These are phyloP conservation scores for Pleurotus sapidus DNA, from an alignment of 768 basidiomycete genomes.

Conservation along the genomic window DNA sequence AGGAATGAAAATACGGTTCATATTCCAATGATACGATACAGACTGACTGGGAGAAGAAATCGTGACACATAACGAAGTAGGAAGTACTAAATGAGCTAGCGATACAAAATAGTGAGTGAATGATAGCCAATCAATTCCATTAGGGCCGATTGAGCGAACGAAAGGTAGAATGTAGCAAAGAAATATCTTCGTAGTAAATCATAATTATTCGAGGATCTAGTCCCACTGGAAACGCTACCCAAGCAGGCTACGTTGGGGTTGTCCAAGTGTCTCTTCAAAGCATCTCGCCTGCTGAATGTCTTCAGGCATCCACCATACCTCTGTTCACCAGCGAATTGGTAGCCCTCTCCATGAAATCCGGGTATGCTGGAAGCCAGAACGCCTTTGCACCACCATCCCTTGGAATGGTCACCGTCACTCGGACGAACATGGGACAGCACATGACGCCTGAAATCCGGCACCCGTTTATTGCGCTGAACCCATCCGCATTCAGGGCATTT, in stretches of 20 bases:
- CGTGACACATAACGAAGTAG: too few species aligned
- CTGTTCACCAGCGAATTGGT: conserved; percentile 24
- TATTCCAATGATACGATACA: too few species aligned
- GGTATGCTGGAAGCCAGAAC: conserved; percentile 20
- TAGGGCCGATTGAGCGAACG: too few species aligned
- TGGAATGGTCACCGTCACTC: conserved; percentile 30
- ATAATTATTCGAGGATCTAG: too few species aligned
- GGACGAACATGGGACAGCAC: conserved; percentile 52
- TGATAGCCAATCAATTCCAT: too few species aligned
- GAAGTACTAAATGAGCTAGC: too few species aligned
- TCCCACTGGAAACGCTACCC: conserved; percentile 4
- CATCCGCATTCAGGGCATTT: conserved; percentile 45
- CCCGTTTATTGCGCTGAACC: conserved; percentile 45
- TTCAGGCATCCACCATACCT: conserved; percentile 39
- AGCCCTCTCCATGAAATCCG: conserved; percentile 17
- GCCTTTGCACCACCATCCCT: conserved; percentile 37
- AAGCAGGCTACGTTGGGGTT: conserved; percentile 30
- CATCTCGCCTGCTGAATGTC: conserved; percentile 42
- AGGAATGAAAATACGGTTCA: too few species aligned
- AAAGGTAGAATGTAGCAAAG: too few species aligned
- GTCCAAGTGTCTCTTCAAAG: conserved; percentile 41
- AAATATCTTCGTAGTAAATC: too few species aligned
- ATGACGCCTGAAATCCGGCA: conserved; percentile 61
- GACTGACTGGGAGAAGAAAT: too few species aligned
- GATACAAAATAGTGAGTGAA: too few species aligned